phyloP scores from a whole-genome alignment of 1,139 yeast genomes.

The Yamadazyma membranifaciens region DNA sequence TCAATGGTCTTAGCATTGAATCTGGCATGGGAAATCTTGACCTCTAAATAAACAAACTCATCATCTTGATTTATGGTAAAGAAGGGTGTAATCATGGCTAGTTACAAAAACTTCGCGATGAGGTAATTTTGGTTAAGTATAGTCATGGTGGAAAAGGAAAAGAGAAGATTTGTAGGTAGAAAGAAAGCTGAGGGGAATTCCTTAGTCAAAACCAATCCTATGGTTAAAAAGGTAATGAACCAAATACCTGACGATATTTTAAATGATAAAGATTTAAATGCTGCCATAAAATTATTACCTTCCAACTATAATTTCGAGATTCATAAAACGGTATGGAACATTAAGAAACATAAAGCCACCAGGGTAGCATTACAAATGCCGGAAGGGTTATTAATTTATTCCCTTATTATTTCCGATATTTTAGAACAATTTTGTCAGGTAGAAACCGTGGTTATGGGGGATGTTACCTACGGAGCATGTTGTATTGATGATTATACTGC shows the following conservation, averaged over 20 bases:
- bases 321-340: conserved; percentile 94
- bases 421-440: conserved; percentile 86
- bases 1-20: conserved; percentile 72
- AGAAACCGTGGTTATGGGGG: conserved; percentile 96
- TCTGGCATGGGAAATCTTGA: conserved; percentile 61
- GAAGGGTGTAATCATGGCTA: conserved; percentile 80
- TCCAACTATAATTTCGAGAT: conserved; percentile 92
- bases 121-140: neutral
- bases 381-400: conserved; percentile 86
- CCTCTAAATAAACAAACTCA: conserved; percentile 58
- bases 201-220: conserved; percentile 29
- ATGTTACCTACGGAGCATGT: conserved; percentile 97
- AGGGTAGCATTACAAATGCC: conserved; percentile 95
- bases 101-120: conserved; percentile 5
- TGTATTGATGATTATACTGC: conserved; percentile 98
- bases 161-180: conserved; percentile 37
- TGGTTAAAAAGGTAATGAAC: conserved; percentile 62
- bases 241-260: conserved; percentile 91
- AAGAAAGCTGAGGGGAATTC: conserved; percentile 19
- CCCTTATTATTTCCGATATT: conserved; percentile 84
- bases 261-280: conserved; percentile 73
- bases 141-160: conserved; percentile 8
- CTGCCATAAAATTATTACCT: conserved; percentile 79
- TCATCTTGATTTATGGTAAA: conserved; percentile 78
- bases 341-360: conserved; percentile 67